Evolutionary conservation across 495 filamentous ascomycete species (phyloP), one percentile per base, ranked within the genome.

Genomic region (Chlorociboria aeruginascens): DNA sequence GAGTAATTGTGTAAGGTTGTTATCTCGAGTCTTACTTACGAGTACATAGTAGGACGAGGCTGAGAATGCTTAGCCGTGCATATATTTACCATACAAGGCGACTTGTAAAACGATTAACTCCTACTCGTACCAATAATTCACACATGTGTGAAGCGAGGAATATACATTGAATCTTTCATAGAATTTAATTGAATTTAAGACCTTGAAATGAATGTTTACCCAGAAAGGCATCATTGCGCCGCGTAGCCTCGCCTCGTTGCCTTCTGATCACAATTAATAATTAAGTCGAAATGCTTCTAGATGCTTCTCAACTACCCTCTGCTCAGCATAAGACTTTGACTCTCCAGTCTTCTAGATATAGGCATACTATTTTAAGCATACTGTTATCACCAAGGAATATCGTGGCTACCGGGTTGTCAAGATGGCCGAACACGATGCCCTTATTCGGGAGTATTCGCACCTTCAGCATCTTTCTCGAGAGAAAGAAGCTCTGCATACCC

Each of bases 401-500:
- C 13, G 37, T 43, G 47, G 43, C 47, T 51, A 29, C 44, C 20
- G 20, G 29, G 10, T 46, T 25, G 38, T 25, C 62, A 71, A 63
- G 8, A 82, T 83, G 79, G 65, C 68, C 11, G 80, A 85, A 62
- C 57, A 73, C 43, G 85, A 93, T 48, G 61, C 86, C 12, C 64
- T 88, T 11, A 74, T 96, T 51, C 68, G 69, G 10, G 81, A 81
- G 49, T 96, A 83, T 62, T 82, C 83, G 48, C 89, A 96, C 69
- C 72, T 95, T 34, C 78, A 71, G 49, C 66, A 79, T 33, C 77
- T 85, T 2, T 80, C 83, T 0, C 74, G 82, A 7, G 78, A 84
- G 49, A 71, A 81, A 8, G 86, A 93, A 50, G 92, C 89, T n/a
- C 71, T 96, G 10, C 69, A 78, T n/a, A 77, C 76, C 36, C 72